Percentiles rank a stretch among this genome's conserved stretches.
Conservation (phyloP, 768 basidiomycete genomes). For the Mycena kentingensis region DNA sequence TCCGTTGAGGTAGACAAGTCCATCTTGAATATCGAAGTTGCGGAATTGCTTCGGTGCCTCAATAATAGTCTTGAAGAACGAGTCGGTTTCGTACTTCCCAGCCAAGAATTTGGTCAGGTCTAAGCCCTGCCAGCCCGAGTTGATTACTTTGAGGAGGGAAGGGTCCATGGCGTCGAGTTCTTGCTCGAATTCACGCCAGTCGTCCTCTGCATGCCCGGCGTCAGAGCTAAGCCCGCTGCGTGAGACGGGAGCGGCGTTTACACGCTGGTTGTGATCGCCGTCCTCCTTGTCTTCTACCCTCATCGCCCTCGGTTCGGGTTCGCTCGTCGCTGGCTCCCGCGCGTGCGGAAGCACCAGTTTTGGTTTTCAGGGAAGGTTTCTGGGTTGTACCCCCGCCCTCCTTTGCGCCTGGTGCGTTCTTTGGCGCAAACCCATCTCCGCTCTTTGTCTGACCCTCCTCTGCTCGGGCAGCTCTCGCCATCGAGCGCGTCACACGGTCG, state of each 20-base stretch:
- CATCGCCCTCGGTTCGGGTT: neutral
- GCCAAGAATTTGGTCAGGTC: neutral
- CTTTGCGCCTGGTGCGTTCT: conserved; percentile 2
- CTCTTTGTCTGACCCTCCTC: neutral
- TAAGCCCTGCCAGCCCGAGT: conserved; percentile 10
- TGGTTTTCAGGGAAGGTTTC: neutral
- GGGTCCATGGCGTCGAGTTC: conserved; percentile 7
- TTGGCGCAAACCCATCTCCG: conserved; percentile 4
- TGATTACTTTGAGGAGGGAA: conserved; percentile 5
- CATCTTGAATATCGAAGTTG: conserved; percentile 22
- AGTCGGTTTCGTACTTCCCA: conserved; percentile 1
- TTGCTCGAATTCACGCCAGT: neutral
- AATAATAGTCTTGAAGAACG: conserved; percentile 11
- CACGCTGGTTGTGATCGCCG: no score
- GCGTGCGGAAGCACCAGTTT: neutral
- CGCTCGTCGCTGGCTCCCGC: neutral
- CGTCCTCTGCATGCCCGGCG: no score
- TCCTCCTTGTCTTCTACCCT: no score
- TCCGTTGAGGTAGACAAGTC: conserved; percentile 16
- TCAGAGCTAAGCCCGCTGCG: no score
- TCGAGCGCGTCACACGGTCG: conserved; percentile 3
- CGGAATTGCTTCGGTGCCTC: conserved; percentile 11
- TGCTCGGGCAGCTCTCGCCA: neutral
- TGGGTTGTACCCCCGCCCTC: conserved; percentile 10
- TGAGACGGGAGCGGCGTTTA: no score